Base-by-base conservation (phyloP, 1,139 yeast species). In the Pichia sp. region DNA sequence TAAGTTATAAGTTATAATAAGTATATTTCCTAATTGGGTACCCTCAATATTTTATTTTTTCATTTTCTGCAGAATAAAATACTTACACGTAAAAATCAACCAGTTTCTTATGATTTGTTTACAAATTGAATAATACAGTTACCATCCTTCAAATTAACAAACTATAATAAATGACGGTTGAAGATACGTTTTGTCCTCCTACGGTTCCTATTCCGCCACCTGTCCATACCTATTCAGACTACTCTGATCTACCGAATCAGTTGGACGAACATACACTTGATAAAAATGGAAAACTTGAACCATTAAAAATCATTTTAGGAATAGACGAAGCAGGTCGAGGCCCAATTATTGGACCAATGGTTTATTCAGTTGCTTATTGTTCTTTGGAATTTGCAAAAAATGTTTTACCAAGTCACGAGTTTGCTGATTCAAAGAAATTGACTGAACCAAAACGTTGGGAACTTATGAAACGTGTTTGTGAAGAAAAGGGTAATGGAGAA, bases 281-380 rank as follows among this genome's bases (percentile, higher is more conserved):
- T n/a, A n/a, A n/a, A n/a, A n/a, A n/a, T n/a, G n/a, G n/a, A n/a
- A n/a, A n/a, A n/a, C n/a, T n/a, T 6, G 16, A 20, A 23, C 46
- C 41, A 26, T 25, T 30, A 6, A 32, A 30, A 30, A 37, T 74
- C 80, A 77, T 87, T 1, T 64, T 92, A 12, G 98, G 98, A 4
- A 95, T 92, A 1, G 98, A 92, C 62, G 99, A 92, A 62, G 98
- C 99, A 0, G 98, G 99, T 0, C 73, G 99, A 53, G 99, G 99
- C 0, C 98, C 99, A 0, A 97, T 94, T 0, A 60, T 92, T 43
- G 95, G 98, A 0, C 95, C 97, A 0, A 94, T 92, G 98, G 98
- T 94, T 1, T 92, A 92, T 58, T 96, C 96, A 1, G 70, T 87
- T 3, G 80, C 95, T 3, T 92, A 87, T 60, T 82, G 95, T 54